Base-by-base conservation (phyloP, 495 filamentous ascomycete genomes). In the Neurospora sp. region DNA sequence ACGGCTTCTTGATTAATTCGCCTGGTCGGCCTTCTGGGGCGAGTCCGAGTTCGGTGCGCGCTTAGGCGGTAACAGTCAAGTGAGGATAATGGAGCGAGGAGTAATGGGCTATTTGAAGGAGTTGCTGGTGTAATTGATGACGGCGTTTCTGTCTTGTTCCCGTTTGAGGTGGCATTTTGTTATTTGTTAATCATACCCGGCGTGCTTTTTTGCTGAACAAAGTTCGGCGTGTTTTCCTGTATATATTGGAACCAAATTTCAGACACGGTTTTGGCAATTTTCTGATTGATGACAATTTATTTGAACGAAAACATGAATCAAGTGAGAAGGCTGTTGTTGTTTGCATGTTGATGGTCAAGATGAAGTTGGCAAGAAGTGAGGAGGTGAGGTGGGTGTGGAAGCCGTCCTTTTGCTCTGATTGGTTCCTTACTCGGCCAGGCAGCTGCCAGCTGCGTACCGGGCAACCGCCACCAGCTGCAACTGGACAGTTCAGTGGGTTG, bases 1-100 rank as follows among this genome's bases (percentile, higher is more conserved):
- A 78, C 18, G 77, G 77, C 0, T 78, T 78, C 16, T 44, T 78
- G 71, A 77, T 78, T 70, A 35, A 66, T 23, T 75, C 72, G 72
- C 74, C 72, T 31, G 70, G 69, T 9, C 66, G 70, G 70, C 27
- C 16, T 27, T 27, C 39, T n/a, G 73, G 39, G 20, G 46, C 38
- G 14, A 74, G 66, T 72, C 73, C 75, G 12, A 37, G 27, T 2
- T 35, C 54, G 27, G 54, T 66, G 27, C 54, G 54, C 6, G 54
- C 54, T 16, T 75, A 72, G 44, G 39, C 48, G 44, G 44, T 42
- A 31, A 31, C 31, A 62, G 62, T 72, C 8, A 70, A 54, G 7
- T 38, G 3, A 7, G 2, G 2, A 16, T 23, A 12, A 54, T 5
- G 12, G 54, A 0, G 1, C 18, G 27, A 35, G 3, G 6, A 35